Percentiles rank a stretch among this genome's conserved stretches.
These are phyloP conservation scores for Phoma herbarum DNA, from an alignment of 2,329 filamentous ascomycete species.

Conservation along the genomic window DNA sequence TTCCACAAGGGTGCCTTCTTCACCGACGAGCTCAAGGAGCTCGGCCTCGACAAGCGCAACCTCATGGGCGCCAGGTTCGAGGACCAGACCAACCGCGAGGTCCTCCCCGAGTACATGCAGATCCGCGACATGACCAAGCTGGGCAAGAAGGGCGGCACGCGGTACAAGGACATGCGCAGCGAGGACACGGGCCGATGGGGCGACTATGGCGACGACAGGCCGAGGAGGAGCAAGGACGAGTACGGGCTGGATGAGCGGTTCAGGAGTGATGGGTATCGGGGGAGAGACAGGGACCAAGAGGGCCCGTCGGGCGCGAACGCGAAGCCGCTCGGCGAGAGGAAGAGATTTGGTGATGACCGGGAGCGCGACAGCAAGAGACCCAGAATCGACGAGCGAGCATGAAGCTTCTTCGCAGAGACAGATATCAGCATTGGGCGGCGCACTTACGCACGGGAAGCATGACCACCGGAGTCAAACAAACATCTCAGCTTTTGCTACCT, in stretches of 20 bases:
- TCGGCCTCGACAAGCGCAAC: slow-evolving; percentile 80
- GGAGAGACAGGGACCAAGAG: slow-evolving; percentile 44
- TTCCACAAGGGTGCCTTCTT: slow-evolving; percentile 98
- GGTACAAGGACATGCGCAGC: slow-evolving; percentile 84
- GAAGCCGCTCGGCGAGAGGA: slow-evolving; percentile 72
- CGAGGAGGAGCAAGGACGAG: slow-evolving; percentile 52
- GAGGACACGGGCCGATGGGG: slow-evolving; percentile 95
- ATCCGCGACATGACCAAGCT: slow-evolving; percentile 92
- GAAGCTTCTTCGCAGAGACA: neutral
- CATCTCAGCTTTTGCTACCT: too few relatives aligned
- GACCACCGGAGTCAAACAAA: too few relatives aligned
- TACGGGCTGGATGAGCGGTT: slow-evolving; percentile 71
- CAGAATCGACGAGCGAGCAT: slow-evolving; percentile 46
- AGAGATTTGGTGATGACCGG: slow-evolving; percentile 53
- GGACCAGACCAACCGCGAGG: slow-evolving; percentile 81
- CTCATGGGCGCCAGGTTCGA: slow-evolving; percentile 89
- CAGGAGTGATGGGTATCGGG: slow-evolving; percentile 66
- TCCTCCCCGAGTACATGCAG: slow-evolving; percentile 90
- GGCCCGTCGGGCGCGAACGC: slow-evolving; percentile 74
- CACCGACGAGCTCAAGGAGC: slow-evolving; percentile 78
- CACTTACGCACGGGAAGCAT: too few relatives aligned
- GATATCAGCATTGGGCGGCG: slow-evolving; percentile 27
- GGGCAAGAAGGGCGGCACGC: slow-evolving; percentile 88
- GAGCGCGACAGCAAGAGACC: slow-evolving; percentile 57
- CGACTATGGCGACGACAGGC: slow-evolving; percentile 63